phyloP scores from a whole-genome alignment of 306 rosid genomes.

The Medicago arabica region DNA sequence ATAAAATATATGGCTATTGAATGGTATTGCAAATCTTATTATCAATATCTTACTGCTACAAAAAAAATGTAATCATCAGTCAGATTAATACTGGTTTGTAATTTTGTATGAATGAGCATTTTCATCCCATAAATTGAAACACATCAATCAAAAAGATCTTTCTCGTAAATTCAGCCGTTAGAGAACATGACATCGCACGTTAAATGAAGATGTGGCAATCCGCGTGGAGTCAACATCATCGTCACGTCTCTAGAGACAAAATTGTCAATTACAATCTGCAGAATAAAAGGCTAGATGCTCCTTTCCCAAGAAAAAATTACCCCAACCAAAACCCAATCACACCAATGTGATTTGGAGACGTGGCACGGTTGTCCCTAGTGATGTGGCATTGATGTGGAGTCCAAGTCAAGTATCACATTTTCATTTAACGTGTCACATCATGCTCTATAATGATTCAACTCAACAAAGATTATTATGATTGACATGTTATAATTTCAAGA shows the following conservation, averaged over 20 bases:
- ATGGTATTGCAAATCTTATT: background rate
- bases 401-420: background rate
- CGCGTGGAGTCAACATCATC: background rate
- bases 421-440: background rate
- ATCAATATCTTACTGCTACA: background rate
- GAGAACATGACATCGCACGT: background rate
- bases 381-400: background rate
- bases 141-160: background rate
- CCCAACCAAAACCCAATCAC: background rate
- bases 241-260: background rate
- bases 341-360: background rate
- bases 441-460: background rate
- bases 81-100: no score
- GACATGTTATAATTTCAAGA: no score
- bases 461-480: no score
- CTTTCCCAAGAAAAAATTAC: background rate
- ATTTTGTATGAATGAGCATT: background rate
- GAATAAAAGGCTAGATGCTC: background rate
- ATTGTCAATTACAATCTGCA: background rate
- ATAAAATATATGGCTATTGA: conserved; percentile 7
- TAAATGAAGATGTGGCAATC: background rate
- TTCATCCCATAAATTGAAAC: no score
- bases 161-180: background rate
- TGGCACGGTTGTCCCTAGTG: background rate
- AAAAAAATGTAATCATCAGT: no score